Conservation (phyloP, 2,329 filamentous ascomycete genomes). For the Pseudocercospora eumusae region DNA sequence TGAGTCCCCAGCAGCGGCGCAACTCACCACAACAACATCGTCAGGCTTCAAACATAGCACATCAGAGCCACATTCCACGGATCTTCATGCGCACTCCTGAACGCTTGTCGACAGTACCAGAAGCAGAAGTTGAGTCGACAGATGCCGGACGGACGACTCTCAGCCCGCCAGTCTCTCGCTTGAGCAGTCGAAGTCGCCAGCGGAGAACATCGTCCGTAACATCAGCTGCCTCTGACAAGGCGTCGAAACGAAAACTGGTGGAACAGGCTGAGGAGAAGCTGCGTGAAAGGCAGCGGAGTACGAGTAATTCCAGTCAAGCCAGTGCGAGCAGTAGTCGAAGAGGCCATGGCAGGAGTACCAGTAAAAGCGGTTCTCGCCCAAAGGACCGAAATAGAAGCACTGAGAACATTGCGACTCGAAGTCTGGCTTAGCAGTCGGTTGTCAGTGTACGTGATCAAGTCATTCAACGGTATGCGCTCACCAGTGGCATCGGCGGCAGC, state of each 20-base stretch:
- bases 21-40: conserved; percentile 10
- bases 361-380: background rate
- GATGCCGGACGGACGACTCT: conserved; percentile 21
- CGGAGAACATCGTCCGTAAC: conserved; percentile 29
- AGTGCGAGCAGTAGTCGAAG: conserved; percentile 17
- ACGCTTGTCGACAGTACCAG: conserved; percentile 38
- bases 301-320: conserved; percentile 19
- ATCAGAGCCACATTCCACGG: conserved; percentile 15
- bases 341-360: background rate
- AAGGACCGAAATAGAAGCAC: background rate
- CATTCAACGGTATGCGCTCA: conserved; percentile 17
- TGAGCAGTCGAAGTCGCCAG: conserved; percentile 32
- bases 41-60: background rate
- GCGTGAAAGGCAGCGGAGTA: conserved; percentile 29
- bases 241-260: conserved; percentile 37
- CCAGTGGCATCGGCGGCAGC: conserved; percentile 32
- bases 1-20: conserved; percentile 30
- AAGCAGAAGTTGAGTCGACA: conserved; percentile 28
- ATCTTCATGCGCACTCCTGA: conserved; percentile 33
- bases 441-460: conserved; percentile 12
- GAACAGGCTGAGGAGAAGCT: conserved; percentile 38
- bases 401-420: conserved; percentile 1
- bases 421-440: too few relatives aligned
- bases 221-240: conserved; percentile 36
- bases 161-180: conserved; percentile 30